phyloP scores from a whole-genome alignment of 495 filamentous ascomycete species.

The Penicillium taxi region DNA sequence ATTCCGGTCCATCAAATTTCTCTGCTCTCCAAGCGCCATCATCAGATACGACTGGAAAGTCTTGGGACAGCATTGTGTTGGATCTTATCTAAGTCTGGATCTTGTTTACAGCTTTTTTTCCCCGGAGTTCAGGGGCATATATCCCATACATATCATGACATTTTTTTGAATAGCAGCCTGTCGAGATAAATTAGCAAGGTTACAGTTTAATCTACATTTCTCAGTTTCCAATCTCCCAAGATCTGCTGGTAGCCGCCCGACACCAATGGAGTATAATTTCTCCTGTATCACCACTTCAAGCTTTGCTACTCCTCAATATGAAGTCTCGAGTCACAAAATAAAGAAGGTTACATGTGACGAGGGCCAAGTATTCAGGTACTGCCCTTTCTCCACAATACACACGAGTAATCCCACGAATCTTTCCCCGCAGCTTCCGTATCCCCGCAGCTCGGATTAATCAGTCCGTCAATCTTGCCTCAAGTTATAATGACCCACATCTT shows the following conservation, averaged over 20 bases:
- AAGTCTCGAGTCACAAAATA: no score
- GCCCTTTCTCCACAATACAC: slow-evolving; percentile 3
- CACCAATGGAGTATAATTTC: no score
- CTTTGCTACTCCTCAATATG: no score
- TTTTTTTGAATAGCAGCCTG: no score
- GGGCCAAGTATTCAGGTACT: slow-evolving; percentile 3
- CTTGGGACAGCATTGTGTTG: slow-evolving; percentile 24
- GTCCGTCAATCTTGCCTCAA: slow-evolving; percentile 4
- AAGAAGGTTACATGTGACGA: slow-evolving; percentile 16
- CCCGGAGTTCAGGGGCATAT: no score
- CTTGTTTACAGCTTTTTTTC: no score
- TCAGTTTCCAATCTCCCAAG: no score
- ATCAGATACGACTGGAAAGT: slow-evolving; percentile 13
- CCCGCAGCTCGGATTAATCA: slow-evolving; percentile 15
- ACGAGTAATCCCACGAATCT: slow-evolving; percentile 7
- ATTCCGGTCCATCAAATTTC: slow-evolving; percentile 3
- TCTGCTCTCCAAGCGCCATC: slow-evolving; percentile 8
- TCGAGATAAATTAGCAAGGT: no score
- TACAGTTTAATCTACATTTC: no score
- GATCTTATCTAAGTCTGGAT: slow-evolving; percentile 25
- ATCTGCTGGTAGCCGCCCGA: no score
- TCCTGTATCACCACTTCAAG: no score
- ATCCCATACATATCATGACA: no score
- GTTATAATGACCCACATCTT: slow-evolving; percentile 18
- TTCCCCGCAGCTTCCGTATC: slow-evolving; percentile 4